phyloP scores from a whole-genome alignment of 768 basidiomycete species.

The Leucosporidium scottii region DNA sequence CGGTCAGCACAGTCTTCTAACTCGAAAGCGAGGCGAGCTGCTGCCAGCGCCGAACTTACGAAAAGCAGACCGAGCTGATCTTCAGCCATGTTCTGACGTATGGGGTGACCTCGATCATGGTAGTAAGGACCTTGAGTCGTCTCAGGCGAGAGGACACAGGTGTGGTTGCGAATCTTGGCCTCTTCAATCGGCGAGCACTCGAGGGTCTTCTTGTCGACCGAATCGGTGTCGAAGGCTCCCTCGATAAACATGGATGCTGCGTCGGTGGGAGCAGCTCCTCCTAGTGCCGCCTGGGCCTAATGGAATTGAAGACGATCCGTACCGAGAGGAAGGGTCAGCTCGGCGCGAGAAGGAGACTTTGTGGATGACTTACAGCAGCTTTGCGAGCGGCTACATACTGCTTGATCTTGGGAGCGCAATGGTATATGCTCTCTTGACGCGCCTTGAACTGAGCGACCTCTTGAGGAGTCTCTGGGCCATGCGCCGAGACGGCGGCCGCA shows the following conservation, averaged over 20 bases:
- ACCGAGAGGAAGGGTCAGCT: slow-evolving; percentile 2
- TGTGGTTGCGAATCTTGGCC: slow-evolving; percentile 37
- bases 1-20: neutral
- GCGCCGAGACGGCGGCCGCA: neutral
- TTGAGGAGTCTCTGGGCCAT: slow-evolving; percentile 21
- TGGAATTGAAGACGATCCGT: slow-evolving; percentile 14
- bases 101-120: slow-evolving; percentile 36
- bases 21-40: too few relatives aligned
- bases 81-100: slow-evolving; percentile 39
- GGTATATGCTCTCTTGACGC: slow-evolving; percentile 33
- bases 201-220: slow-evolving; percentile 18
- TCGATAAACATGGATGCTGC: slow-evolving; percentile 34
- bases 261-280: slow-evolving; percentile 16
- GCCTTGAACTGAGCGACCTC: slow-evolving; percentile 29
- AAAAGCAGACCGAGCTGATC: slow-evolving; percentile 37
- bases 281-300: slow-evolving; percentile 28
- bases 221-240: slow-evolving; percentile 31
- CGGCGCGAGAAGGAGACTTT: neutral
- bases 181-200: slow-evolving; percentile 32
- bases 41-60: slow-evolving; percentile 8
- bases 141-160: slow-evolving; percentile 34
- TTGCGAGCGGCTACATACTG: too few relatives aligned
- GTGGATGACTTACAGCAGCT: neutral
- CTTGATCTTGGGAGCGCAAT: slow-evolving; percentile 36
- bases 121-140: slow-evolving; percentile 34